Evolutionary conservation across 352 stramenopile species (phyloP), one percentile per base, ranked within the genome.

Genomic region (Elongisporangium prolatum): DNA sequence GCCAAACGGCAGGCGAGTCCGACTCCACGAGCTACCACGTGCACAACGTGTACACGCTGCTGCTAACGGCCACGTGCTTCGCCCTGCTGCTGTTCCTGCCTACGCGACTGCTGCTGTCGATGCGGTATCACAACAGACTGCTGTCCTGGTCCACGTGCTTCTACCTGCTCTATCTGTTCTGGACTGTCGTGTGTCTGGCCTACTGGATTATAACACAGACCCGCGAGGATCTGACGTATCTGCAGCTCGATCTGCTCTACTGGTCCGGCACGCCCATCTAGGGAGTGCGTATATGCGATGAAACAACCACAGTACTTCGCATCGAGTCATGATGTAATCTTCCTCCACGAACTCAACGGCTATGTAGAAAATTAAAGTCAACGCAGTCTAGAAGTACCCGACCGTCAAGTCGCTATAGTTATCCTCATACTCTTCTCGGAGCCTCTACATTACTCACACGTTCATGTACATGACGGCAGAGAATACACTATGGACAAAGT

Each of bases 141-240:
- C 67, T 94, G 47, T 84, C 82, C 34, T 94, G 85, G 85, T 88
- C 82, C 54, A 91, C 85, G 50, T 81, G 82, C 57, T 94, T 94
- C 65, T 77, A 94, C 63, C 56, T 76, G 50, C 68, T 94, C 37
- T 92, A 82, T 64, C 68, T 94, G 38, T 71, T 92, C 38, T 94
- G 85, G 85, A 91, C 83, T 48, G 73, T 84, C 54, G 80, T 94
- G 56, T 78, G 85, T 50, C 83, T 82, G 18, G 74, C 79, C 52
- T 94, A 92, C 68, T 94, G 85, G 85, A 84, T 94, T 69, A 77
- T 86, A 59, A 81, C 90, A 68, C 78, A 88, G 61, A 82, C 80
- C 25, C 79, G 83, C 52, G 74, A 79, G 50, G 80, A 72, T 58
- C 83, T 92, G 64, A 80, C 78, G 56, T 92, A 92, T 58, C 69